Conservation (phyloP, 768 basidiomycete species). For the Podaxis sp. region DNA sequence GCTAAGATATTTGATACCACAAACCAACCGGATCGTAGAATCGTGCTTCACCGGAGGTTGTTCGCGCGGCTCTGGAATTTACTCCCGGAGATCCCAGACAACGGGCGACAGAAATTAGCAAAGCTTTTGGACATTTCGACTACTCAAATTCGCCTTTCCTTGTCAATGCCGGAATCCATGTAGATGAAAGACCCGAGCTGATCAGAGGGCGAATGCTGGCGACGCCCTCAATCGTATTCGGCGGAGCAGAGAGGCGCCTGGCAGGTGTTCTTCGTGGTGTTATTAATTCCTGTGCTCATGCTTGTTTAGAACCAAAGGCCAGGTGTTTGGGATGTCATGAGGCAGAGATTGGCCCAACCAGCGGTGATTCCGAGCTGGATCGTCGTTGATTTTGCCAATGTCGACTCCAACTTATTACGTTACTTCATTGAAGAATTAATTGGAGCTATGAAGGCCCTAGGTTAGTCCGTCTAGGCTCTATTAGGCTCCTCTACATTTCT, state of each 20-base stretch:
- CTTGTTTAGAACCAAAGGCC: constrained; percentile 10
- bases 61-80: constrained; percentile 27
- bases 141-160: constrained; percentile 39
- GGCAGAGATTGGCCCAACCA: constrained; percentile 20
- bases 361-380: constrained; percentile 20
- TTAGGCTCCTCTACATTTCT: background rate
- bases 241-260: background rate
- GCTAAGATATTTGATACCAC: background rate
- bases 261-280: background rate
- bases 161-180: constrained; percentile 34
- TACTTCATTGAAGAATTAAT: constrained; percentile 22
- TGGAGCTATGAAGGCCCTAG: constrained; percentile 23
- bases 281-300: background rate
- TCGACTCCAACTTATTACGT: constrained; percentile 13
- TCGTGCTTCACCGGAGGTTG: constrained; percentile 27
- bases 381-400: constrained; percentile 25
- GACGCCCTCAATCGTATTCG: constrained; percentile 31
- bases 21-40: constrained; percentile 19
- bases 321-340: constrained; percentile 33
- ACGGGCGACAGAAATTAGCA: constrained; percentile 22
- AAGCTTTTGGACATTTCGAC: constrained; percentile 33
- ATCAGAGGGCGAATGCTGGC: constrained; percentile 36
- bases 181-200: constrained; percentile 26
- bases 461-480: constrained; percentile 12
- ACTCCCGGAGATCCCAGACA: constrained; percentile 24